A percentile compares a stretch with the other conserved stretches of the same genome.
These are phyloP conservation scores for Daldinia eschscholtzii DNA, from an alignment of 2,329 filamentous ascomycete genomes.

Conservation along the genomic window DNA sequence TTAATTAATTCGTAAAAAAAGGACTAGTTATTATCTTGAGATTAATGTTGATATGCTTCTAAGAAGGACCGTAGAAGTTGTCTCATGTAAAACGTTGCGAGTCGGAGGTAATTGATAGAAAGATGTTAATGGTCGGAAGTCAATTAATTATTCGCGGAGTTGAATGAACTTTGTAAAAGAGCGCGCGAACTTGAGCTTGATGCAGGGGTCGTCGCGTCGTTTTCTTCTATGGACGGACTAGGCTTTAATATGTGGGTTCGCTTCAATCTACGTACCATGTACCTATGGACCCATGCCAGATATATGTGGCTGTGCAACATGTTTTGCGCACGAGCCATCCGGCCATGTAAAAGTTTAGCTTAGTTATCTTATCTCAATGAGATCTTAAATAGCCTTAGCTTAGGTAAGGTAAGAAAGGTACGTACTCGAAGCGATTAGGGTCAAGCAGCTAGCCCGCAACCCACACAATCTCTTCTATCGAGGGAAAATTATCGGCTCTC, in stretches of 20 bases:
- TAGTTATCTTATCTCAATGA: slow-evolving; percentile 1
- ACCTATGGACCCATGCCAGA: too few relatives aligned
- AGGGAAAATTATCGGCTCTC: slow-evolving; percentile 52
- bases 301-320: neutral
- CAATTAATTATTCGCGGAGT: slow-evolving; percentile 14
- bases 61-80: neutral
- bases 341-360: neutral
- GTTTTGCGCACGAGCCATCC: neutral
- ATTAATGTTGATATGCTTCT: neutral
- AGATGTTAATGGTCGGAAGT: slow-evolving; percentile 4
- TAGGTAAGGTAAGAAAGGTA: slow-evolving; percentile 27
- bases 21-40: neutral
- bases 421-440: slow-evolving; percentile 48
- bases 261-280: too few relatives aligned
- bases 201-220: slow-evolving; percentile 36
- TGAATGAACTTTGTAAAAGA: slow-evolving; percentile 24
- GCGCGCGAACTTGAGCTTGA: slow-evolving; percentile 27
- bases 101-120: neutral
- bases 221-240: slow-evolving; percentile 14
- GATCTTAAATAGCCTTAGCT: neutral
- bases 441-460: slow-evolving; percentile 49
- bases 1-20: neutral
- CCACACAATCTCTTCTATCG: slow-evolving; percentile 50
- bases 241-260: neutral
- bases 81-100: neutral